Base-by-base conservation (phyloP, 73 alveolate genomes). In the Stentor coeruleus region DNA sequence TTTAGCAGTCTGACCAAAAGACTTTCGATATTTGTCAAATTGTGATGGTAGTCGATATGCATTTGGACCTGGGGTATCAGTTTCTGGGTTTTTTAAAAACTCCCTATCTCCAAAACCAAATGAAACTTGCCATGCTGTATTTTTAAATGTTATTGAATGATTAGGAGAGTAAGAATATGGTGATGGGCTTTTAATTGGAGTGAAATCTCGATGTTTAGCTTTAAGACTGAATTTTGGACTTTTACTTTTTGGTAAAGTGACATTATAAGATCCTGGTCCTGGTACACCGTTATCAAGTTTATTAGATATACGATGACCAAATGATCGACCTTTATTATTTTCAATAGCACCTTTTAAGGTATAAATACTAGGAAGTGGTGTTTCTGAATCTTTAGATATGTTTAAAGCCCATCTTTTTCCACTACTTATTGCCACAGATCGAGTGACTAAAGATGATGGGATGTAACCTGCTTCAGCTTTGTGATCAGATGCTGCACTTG, bases 1-100 rank as follows among this genome's bases (percentile, higher is more conserved):
- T n/a, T n/a, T n/a, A n/a, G n/a, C n/a, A n/a, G n/a, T n/a, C n/a
- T n/a, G n/a, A n/a, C n/a, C n/a, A n/a, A n/a, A n/a, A n/a, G n/a
- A n/a, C n/a, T n/a, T n/a, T n/a, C n/a, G n/a, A n/a, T n/a, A 49
- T 20, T 49, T 49, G 66, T 49, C 66, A 49, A 49, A 49, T 49
- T 49, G 66, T 11, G 66, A 49, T 11, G 66, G 66, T 11, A 49
- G 66, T 49, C 66, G 6, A 20, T 49, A 49, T 11, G 20, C 20
- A 49, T 49, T 49, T 20, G 66, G 66, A 6, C 66, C 66, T 49
- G 66, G 66, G 66, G 66, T 11, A 20, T 49, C 66, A 49, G 66
- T 49, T 49, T 49, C 66, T 20, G 20, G 6, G 66, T 49, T 49
- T 49, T 49, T 49, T 49, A 49, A 49, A 20, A 49, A 49, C 28